Conservation (phyloP, 2,329 filamentous ascomycete species). For the Corinectria fuckeliana region DNA sequence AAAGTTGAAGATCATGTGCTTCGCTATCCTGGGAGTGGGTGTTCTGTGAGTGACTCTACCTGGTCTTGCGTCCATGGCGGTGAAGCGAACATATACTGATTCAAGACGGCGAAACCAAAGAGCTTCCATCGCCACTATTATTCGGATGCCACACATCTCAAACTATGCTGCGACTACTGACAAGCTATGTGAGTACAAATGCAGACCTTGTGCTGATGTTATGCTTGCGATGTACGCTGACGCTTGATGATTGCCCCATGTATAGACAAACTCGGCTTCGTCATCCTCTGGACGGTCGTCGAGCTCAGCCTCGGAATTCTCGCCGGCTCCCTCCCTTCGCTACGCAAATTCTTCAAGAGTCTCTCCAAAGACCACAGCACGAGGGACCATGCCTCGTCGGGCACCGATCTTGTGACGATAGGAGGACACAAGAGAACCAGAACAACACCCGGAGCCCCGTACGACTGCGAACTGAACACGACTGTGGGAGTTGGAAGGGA, state of each 20-base stretch:
- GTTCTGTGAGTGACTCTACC: not conserved
- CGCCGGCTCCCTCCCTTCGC: not conserved
- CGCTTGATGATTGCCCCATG: not conserved
- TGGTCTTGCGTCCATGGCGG: too few species aligned
- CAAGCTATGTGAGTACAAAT: not conserved
- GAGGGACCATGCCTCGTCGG: not conserved
- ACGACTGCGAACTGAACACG: not conserved
- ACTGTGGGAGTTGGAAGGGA: not conserved
- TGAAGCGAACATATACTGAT: not conserved
- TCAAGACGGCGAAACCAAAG: not conserved
- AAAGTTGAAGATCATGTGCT: constrained; percentile 4
- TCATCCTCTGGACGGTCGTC: not conserved
- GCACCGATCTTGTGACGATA: not conserved
- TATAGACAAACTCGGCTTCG: not conserved
- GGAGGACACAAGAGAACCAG: not conserved
- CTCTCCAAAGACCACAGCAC: not conserved
- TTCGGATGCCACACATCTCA: not conserved
- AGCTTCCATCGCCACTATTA: not conserved
- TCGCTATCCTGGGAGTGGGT: constrained; percentile 10
- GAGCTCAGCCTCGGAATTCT: not conserved
- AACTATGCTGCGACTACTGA: not conserved
- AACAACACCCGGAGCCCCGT: not conserved
- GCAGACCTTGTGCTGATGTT: not conserved
- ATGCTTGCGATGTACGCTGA: not conserved
- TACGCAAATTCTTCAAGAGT: not conserved